Evolutionary conservation across 108 stramenopile genomes (phyloP).

Genomic region (Fragilaria crotonensis): DNA sequence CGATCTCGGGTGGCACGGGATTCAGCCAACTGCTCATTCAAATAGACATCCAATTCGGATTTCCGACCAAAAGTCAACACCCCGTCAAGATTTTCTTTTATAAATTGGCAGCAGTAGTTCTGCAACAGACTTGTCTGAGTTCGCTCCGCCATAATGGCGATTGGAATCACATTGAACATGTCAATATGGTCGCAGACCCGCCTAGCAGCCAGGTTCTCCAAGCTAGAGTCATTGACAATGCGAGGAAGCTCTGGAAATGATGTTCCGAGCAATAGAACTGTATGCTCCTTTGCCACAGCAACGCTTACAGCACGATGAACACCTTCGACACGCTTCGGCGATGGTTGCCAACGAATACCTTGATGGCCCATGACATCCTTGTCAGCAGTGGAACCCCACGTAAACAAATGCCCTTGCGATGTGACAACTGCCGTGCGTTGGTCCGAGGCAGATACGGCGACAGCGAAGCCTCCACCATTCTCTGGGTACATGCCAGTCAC

Average conservation of each 20-base stretch:
- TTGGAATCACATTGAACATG: constrained; percentile 69
- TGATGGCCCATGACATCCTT: constrained; percentile 69
- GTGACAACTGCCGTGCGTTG: constrained; percentile 74
- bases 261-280: constrained; percentile 64
- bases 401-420: constrained; percentile 62
- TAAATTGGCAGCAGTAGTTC: constrained; percentile 57
- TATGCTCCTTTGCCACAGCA: constrained; percentile 76
- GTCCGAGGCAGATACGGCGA: constrained; percentile 70
- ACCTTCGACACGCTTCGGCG: constrained; percentile 62
- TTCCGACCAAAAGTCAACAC: constrained; percentile 60
- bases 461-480: constrained; percentile 72
- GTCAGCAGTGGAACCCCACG: constrained; percentile 65
- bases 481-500: constrained; percentile 75
- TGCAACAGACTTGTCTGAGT: constrained; percentile 36
- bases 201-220: constrained; percentile 48
- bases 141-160: constrained; percentile 53
- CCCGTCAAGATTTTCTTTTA: constrained; percentile 68
- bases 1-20: constrained; percentile 3
- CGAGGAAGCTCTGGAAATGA: constrained; percentile 50
- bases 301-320: constrained; percentile 71
- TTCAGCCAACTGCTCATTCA: constrained; percentile 35
- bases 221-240: not conserved
- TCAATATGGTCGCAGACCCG: constrained; percentile 61
- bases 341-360: constrained; percentile 66
- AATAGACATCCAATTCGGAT: constrained; percentile 43